Percentiles rank a stretch among this genome's conserved stretches.
These are phyloP conservation scores for Ganoderma leucocontextum DNA, from an alignment of 1,284 basidiomycete genomes.

Conservation along the genomic window DNA sequence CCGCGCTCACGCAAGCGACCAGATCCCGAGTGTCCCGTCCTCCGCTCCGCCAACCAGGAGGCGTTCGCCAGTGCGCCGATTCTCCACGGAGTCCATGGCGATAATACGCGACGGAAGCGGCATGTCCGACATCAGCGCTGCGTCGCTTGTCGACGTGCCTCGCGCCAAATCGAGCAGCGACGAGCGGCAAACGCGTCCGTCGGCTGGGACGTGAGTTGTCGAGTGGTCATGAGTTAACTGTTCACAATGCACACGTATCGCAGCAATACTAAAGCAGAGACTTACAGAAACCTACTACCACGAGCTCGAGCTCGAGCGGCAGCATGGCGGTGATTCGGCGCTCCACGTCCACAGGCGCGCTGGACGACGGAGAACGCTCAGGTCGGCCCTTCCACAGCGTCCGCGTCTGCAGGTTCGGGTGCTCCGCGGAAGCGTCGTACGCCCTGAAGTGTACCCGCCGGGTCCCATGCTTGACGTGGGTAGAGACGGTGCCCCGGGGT, in stretches of 20 bases:
- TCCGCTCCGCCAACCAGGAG: slow-evolving; percentile 76
- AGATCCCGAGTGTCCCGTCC: slow-evolving; percentile 78
- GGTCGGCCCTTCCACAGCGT: slow-evolving; percentile 41
- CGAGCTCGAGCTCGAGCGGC: slow-evolving; percentile 60
- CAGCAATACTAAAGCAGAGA: slow-evolving; percentile 5
- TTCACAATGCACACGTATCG: neutral
- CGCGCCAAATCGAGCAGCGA: slow-evolving; percentile 47
- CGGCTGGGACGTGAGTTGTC: slow-evolving; percentile 49
- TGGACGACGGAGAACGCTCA: neutral
- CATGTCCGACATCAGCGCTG: slow-evolving; percentile 50
- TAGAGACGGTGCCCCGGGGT: slow-evolving; percentile 31
- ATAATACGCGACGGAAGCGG: slow-evolving; percentile 58
- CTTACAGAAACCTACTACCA: slow-evolving; percentile 72
- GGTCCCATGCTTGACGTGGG: slow-evolving; percentile 34
- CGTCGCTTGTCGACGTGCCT: slow-evolving; percentile 36
- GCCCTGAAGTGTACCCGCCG: slow-evolving; percentile 34
- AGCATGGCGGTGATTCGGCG: slow-evolving; percentile 55
- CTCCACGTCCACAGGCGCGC: slow-evolving; percentile 15
- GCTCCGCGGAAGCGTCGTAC: slow-evolving; percentile 6
- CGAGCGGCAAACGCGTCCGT: slow-evolving; percentile 59
- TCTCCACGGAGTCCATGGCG: slow-evolving; percentile 61
- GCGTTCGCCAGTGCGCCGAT: slow-evolving; percentile 62
- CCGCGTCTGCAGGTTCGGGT: slow-evolving; percentile 11
- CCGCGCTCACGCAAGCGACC: slow-evolving; percentile 57
- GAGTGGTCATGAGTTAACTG: neutral